Evolutionary conservation across 164 flowering plant species (phyloP).

Genomic region (Echeveria elegans): DNA sequence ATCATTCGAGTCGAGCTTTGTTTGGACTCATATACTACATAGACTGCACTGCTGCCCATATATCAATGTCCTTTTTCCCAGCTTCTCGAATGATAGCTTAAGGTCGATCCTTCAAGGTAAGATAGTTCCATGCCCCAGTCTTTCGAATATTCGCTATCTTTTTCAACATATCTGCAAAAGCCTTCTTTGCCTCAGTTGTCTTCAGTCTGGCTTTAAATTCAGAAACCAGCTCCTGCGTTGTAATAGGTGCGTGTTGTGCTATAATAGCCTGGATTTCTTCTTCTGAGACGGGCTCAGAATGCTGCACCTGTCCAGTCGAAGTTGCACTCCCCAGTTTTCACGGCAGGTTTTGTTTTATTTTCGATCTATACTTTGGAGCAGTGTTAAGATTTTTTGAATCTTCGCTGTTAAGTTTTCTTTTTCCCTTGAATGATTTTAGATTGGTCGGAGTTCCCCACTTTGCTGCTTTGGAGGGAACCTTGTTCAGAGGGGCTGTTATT

Average conservation of each 20-base stretch:
- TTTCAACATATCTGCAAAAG: too few relatives aligned
- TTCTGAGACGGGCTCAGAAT: constrained; percentile 70
- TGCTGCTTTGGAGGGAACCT: constrained; percentile 35
- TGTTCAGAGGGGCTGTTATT: constrained; percentile 66
- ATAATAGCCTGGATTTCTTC: constrained; percentile 82
- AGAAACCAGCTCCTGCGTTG: constrained; percentile 88
- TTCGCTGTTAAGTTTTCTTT: constrained; percentile 72
- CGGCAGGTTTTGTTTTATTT: too few relatives aligned
- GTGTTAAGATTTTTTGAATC: constrained; percentile 50
- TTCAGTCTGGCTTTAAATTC: constrained; percentile 65
- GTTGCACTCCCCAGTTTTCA: constrained; percentile 24
- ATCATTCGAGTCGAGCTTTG: too few relatives aligned
- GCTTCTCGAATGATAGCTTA: background rate
- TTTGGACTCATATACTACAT: too few relatives aligned
- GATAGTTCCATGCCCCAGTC: too few relatives aligned
- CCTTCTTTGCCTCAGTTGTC: constrained; percentile 36
- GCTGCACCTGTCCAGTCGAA: constrained; percentile 15
- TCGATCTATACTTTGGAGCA: too few relatives aligned
- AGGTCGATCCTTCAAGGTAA: too few relatives aligned
- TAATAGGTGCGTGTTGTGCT: constrained; percentile 55
- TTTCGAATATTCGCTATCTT: too few relatives aligned
- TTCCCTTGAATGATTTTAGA: constrained; percentile 71
- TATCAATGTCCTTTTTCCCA: background rate
- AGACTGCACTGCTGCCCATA: too few relatives aligned
- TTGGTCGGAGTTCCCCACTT: constrained; percentile 51